phyloP scores from a whole-genome alignment of 1,284 basidiomycete species.

The Moesziomyces sp. region DNA sequence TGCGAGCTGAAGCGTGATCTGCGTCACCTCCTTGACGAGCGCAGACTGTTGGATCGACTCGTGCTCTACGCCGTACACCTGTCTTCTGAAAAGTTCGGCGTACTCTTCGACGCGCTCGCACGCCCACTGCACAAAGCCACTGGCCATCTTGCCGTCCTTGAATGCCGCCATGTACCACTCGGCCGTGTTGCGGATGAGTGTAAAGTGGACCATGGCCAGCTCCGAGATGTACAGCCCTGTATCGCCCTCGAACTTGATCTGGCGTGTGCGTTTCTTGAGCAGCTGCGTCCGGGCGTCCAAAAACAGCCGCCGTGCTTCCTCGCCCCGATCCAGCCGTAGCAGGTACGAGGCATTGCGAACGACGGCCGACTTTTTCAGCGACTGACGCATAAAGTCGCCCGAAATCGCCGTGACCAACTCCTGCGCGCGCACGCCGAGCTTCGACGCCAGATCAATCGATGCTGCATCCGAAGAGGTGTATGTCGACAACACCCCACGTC shows the following conservation, averaged over 20 bases:
- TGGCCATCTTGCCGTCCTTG: constrained; percentile 91
- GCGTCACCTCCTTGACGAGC: constrained; percentile 54
- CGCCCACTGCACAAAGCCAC: constrained; percentile 90
- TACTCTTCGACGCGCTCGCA: constrained; percentile 85
- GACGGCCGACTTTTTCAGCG: constrained; percentile 81
- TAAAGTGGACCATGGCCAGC: constrained; percentile 84
- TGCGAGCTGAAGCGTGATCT: constrained; percentile 54
- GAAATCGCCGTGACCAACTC: constrained; percentile 78
- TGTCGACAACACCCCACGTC: constrained; percentile 75
- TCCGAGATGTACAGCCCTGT: constrained; percentile 81
- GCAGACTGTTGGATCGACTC: constrained; percentile 25
- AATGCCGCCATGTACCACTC: constrained; percentile 98
- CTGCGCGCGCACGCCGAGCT: constrained; percentile 30
- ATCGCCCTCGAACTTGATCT: constrained; percentile 91
- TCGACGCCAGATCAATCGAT: constrained; percentile 31
- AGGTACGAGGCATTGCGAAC: constrained; percentile 80
- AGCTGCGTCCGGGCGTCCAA: constrained; percentile 81
- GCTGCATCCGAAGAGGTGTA: constrained; percentile 58
- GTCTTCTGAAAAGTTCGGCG: constrained; percentile 85
- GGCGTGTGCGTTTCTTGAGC: constrained; percentile 79
- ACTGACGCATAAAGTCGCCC: constrained; percentile 78
- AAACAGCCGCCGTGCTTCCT: constrained; percentile 85
- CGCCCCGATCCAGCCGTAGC: constrained; percentile 78
- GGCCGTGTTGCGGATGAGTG: constrained; percentile 90
- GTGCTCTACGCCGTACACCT: constrained; percentile 77